Conservation (phyloP, 257 asterid species). For the Forsythia suspensa region DNA sequence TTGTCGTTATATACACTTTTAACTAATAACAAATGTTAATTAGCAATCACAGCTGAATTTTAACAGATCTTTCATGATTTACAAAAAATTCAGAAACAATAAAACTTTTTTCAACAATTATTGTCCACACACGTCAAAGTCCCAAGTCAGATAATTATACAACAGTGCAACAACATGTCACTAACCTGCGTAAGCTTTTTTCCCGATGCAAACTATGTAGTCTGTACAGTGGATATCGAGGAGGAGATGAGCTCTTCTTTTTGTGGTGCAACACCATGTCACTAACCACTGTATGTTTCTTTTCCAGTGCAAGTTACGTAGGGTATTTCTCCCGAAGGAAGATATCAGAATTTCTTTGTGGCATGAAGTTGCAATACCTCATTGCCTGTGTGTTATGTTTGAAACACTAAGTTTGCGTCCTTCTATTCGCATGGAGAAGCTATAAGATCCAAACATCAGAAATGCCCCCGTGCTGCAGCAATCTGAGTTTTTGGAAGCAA, state of each 20-base stretch:
- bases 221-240: conserved; percentile 8
- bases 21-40: background rate
- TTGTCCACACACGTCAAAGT: too few relatives aligned
- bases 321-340: background rate
- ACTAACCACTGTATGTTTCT: background rate
- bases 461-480: background rate
- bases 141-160: too few relatives aligned
- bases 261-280: background rate
- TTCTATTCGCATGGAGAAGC: background rate
- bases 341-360: background rate
- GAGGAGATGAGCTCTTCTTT: background rate
- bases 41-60: too few relatives aligned
- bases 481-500: background rate
- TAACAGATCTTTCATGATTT: too few relatives aligned
- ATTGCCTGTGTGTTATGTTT: background rate
- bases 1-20: too few relatives aligned
- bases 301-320: background rate
- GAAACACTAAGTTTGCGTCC: background rate
- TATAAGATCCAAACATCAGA: conserved; percentile 5
- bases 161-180: background rate
- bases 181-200: background rate
- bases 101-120: too few relatives aligned
- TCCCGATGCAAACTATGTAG: background rate
- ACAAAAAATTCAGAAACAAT: too few relatives aligned
- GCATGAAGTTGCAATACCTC: too few relatives aligned